These are phyloP conservation scores for Phytopythium boreale DNA, from an alignment of 352 stramenopile species.

Conservation along the genomic window DNA sequence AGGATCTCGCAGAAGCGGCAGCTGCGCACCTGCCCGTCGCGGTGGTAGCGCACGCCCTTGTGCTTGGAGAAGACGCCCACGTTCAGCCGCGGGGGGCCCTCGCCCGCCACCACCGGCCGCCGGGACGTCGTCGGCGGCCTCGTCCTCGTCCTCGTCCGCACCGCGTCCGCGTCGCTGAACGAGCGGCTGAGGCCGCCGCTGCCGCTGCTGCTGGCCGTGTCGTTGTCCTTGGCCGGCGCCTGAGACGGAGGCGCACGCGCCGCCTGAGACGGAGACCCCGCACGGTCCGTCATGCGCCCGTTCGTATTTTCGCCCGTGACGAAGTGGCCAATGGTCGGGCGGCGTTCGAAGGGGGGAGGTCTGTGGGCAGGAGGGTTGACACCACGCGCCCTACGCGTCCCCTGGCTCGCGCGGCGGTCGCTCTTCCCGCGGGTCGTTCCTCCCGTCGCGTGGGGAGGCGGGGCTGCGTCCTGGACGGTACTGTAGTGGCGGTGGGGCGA, in stretches of 20 bases:
- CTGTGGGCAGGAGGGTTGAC: no score
- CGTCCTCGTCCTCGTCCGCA: not conserved
- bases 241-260: not conserved
- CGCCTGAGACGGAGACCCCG: no score
- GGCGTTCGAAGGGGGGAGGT: no score
- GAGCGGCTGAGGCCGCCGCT: constrained; percentile 7
- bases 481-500: no score
- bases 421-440: no score
- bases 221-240: constrained; percentile 1
- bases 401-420: no score
- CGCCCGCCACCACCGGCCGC: constrained; percentile 12
- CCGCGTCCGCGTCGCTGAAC: not conserved
- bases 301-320: no score
- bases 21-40: constrained; percentile 50
- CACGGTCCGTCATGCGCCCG: not conserved
- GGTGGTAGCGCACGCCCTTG: constrained; percentile 72
- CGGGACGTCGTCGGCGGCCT: constrained; percentile 2
- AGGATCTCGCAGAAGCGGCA: constrained; percentile 87
- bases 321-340: no score
- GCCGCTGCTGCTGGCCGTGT: constrained; percentile 11
- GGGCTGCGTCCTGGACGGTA: no score
- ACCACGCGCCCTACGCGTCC: no score
- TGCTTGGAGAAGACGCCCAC: constrained; percentile 48
- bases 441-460: no score
- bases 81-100: constrained; percentile 23